Evolutionary conservation across 2,329 filamentous ascomycete genomes (phyloP), one percentile per base, ranked within the genome.

Genomic region (Phialocephala sp.): DNA sequence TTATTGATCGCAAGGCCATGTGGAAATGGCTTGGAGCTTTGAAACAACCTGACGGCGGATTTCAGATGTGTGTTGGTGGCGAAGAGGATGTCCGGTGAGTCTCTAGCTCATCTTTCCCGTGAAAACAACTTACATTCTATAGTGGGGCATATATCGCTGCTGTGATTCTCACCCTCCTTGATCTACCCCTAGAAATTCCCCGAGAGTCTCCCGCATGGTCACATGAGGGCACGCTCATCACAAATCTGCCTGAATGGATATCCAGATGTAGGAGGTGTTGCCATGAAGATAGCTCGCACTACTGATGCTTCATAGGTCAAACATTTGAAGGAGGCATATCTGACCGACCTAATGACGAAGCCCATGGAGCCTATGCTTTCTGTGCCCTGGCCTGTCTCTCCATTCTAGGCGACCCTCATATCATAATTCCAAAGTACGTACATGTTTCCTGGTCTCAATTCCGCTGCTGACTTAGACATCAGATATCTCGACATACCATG

Each of bases 341-440:
- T 70, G 91, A 88, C 63, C 89, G 90, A 69, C 95, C 94, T 60
- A 90, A 90, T 66, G 89, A 91, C 69, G 95, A 99, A 83, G 95
- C 94, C 62, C 95, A 99, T 80, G 95, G 95, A 67, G 95, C 93
- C 69, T 99, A 98, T 80, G 92, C 94, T 32, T 98, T 98, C 79
- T 97, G 94, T 79, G 94, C 92, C 63, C 82, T 99, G 66, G 95
- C 91, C 63, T 96, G 92, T 79, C 85, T 99, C 62, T 90, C 92
- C 74, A 92, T 98, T 69, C 81, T 98, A 57, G 93, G 92, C 74
- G 84, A 89, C 64, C 94, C 95, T 64, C 85, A 91, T 77, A 84
- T 87, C 71, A 90, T 87, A 68, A 88, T 97, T 70, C 84, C 87
- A 67, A 88, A 85, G 87, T 94, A 86, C 76, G 85, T 80, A 4